phyloP scores from a whole-genome alignment of 148 eudicot genomes.

The Camellia sinensis region DNA sequence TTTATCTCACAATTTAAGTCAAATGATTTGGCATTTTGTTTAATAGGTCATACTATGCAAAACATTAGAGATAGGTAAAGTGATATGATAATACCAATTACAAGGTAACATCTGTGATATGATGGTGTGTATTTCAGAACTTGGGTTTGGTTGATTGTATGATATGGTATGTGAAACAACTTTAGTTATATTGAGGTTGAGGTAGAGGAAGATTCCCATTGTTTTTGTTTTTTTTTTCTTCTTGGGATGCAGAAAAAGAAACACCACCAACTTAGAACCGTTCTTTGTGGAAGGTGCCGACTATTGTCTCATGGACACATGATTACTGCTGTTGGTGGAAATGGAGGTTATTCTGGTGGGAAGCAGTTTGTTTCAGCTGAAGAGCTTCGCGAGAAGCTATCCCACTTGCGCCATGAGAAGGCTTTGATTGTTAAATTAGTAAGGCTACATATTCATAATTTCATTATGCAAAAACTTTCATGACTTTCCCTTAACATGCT shows the following conservation, averaged over 20 bases:
- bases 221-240: background rate
- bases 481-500: background rate
- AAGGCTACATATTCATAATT: background rate
- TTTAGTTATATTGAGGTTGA: background rate
- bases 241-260: slow-evolving; percentile 76
- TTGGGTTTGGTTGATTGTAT: background rate
- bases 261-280: slow-evolving; percentile 72
- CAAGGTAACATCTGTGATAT: background rate
- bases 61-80: background rate
- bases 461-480: background rate
- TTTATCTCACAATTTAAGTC: background rate
- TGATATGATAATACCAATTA: background rate
- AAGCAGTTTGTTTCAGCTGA: slow-evolving; percentile 93
- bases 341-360: slow-evolving; percentile 97
- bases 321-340: slow-evolving; percentile 98
- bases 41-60: background rate
- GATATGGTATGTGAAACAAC: background rate
- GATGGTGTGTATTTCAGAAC: background rate
- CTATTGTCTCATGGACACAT: slow-evolving; percentile 94
- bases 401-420: slow-evolving; percentile 88
- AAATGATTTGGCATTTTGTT: background rate
- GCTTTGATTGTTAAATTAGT: slow-evolving; percentile 93
- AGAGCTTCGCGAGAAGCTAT: slow-evolving; percentile 81
- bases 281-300: slow-evolving; percentile 88
- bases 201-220: background rate